These are phyloP conservation scores for Penicillium herquei DNA, from an alignment of 495 filamentous ascomycete species.

Conservation along the genomic window DNA sequence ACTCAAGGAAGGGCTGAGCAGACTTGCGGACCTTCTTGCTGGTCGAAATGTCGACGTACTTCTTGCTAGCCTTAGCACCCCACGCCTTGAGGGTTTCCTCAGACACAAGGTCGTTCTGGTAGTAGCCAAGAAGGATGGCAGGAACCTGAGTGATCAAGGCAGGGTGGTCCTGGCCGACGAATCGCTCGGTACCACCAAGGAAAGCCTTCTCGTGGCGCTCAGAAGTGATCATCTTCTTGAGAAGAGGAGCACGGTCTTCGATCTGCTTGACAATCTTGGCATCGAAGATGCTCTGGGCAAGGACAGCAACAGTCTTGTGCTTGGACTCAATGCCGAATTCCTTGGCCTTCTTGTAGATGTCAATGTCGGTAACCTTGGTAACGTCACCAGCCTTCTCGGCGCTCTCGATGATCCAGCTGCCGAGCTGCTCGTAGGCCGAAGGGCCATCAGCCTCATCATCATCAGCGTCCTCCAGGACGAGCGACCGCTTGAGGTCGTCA, in stretches of 20 bases:
- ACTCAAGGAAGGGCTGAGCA: slow-evolving; percentile 88
- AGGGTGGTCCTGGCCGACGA: slow-evolving; percentile 78
- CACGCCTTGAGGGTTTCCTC: slow-evolving; percentile 89
- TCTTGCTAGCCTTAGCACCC: slow-evolving; percentile 94
- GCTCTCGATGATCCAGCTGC: slow-evolving; percentile 83
- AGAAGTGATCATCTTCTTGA: slow-evolving; percentile 88
- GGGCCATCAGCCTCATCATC: slow-evolving; percentile 82
- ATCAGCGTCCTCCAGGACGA: slow-evolving; percentile 80
- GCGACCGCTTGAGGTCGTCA: slow-evolving; percentile 83
- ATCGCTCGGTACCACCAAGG: slow-evolving; percentile 94
- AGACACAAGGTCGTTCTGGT: slow-evolving; percentile 79
- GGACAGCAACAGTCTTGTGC: slow-evolving; percentile 88
- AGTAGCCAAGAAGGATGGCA: slow-evolving; percentile 81
- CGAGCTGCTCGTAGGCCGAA: slow-evolving; percentile 86
- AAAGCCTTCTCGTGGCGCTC: slow-evolving; percentile 96
- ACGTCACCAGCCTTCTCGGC: slow-evolving; percentile 70
- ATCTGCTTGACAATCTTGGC: slow-evolving; percentile 87
- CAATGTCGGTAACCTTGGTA: slow-evolving; percentile 74
- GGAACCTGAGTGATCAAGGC: slow-evolving; percentile 76
- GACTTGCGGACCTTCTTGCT: slow-evolving; percentile 96
- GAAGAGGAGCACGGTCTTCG: slow-evolving; percentile 71
- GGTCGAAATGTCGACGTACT: slow-evolving; percentile 84
- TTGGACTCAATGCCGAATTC: slow-evolving; percentile 91
- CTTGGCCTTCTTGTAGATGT: slow-evolving; percentile 93
- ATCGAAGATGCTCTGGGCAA: slow-evolving; percentile 92